phyloP scores from a whole-genome alignment of 768 basidiomycete species.

The Hericium coralloides region DNA sequence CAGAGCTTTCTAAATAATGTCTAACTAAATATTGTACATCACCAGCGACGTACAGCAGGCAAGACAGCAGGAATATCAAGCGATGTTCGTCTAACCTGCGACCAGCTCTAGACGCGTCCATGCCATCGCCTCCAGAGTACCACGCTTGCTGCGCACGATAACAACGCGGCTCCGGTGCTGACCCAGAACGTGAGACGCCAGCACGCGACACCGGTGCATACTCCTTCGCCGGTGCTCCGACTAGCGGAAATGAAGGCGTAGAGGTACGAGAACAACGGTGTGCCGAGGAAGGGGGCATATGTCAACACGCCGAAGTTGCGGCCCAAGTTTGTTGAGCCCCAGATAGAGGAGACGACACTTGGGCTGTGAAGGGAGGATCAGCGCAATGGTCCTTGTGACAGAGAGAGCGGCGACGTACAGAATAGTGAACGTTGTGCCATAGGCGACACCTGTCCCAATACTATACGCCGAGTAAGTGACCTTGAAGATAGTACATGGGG shows the following conservation, averaged over 20 bases:
- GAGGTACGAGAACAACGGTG: conserved; percentile 67
- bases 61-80: no score
- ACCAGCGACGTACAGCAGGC: no score
- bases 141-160: conserved; percentile 31
- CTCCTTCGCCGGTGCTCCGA: conserved; percentile 35
- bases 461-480: conserved; percentile 24
- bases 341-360: conserved; percentile 59
- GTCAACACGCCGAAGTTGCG: conserved; percentile 72
- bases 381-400: background rate
- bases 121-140: conserved; percentile 60
- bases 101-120: conserved; percentile 32
- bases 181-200: conserved; percentile 63
- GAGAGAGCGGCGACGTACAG: conserved; percentile 34
- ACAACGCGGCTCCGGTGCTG: conserved; percentile 30
- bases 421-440: conserved; percentile 64
- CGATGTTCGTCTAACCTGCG: no score
- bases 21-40: no score
- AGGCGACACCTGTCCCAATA: conserved; percentile 56
- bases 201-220: conserved; percentile 53
- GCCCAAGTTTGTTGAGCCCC: conserved; percentile 62
- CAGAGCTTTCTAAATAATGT: no score
- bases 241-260: conserved; percentile 55
- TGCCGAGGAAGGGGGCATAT: conserved; percentile 70
- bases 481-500: conserved; percentile 1
- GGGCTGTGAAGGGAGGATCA: conserved; percentile 36